Evolutionary conservation across 2,329 filamentous ascomycete genomes (phyloP), one percentile per base, ranked within the genome.

Genomic region (Blastomyces gilchristii): DNA sequence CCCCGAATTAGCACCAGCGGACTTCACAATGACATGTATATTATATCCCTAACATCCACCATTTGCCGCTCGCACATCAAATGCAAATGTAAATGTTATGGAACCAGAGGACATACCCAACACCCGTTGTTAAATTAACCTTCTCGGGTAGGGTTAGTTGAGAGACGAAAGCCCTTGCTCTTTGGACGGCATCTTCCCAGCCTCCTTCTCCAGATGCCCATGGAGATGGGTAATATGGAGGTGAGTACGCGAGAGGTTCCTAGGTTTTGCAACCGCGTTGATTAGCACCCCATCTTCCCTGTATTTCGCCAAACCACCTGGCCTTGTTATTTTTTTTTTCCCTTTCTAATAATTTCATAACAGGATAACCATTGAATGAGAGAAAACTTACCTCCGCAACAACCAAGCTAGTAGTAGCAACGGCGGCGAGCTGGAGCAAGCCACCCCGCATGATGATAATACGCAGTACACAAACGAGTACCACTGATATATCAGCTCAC

Each of bases 41-140:
- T 8, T 60, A 50, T 41, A 41, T 8, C 22, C 6, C 1, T 22
- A n/a, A 22, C 18, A 47, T 60, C 45, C n/a, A 34, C 28, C 31
- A 2, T 0, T 47, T 28, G 54, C 63, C 53, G 63, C 65, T 65
- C 47, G 62, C 41, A 57, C 3, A 34, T 39, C 11, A 6, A 37
- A 25, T 9, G 28, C 3, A 54, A 16, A 45, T 57, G 6, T n/a
- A 43, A 22, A 47, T 14, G 5, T 34, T 25, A 28, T 28, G 12
- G 6, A 61, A 18, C 7, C 3, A 1, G 25, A 14, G 50, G 68
- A 77, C 85, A 74, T 77, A 93, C 84, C 91, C 91, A 67, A 88
- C 84, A 74, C 93, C 93, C 0, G 92, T 97, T 2, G 93, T 97
- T 67, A 99, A 75, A 75, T 97, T 97, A 75, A 97, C 91, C 79